Percentiles rank a stretch among this genome's conserved stretches.
These are phyloP conservation scores for Steccherinum ochraceum DNA, from an alignment of 768 basidiomycete genomes.

Conservation along the genomic window DNA sequence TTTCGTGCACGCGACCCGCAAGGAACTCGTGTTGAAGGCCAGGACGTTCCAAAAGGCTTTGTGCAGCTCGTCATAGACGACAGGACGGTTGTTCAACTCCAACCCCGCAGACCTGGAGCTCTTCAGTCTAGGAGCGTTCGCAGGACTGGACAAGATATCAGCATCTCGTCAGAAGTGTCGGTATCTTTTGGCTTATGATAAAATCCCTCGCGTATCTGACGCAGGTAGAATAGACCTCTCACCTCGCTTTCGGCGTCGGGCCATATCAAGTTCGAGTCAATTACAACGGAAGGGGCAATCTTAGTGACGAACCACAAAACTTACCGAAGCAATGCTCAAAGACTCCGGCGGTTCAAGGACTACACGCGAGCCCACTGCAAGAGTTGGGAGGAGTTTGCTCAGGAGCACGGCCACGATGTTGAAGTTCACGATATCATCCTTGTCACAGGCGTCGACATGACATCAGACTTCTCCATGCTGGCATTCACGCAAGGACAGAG, in stretches of 20 bases:
- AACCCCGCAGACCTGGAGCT: neutral
- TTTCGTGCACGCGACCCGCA: neutral
- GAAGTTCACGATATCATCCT: neutral
- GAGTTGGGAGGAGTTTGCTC: neutral
- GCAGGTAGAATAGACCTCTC: neutral
- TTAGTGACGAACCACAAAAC: constrained; percentile 2
- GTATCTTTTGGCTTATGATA: no score
- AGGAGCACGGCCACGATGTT: neutral
- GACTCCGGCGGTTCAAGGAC: neutral
- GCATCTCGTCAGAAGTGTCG: no score
- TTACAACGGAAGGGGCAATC: neutral
- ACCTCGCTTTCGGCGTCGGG: neutral
- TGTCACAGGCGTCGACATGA: constrained; percentile 3
- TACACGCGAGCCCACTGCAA: neutral
- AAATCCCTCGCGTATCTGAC: neutral
- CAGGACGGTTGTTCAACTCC: neutral
- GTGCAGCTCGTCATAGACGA: neutral
- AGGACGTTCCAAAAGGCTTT: neutral
- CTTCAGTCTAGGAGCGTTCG: no score
- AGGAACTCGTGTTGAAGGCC: neutral
- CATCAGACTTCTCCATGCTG: constrained; percentile 4
- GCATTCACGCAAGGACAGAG: constrained; percentile 1
- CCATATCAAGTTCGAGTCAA: neutral
- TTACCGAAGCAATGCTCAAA: neutral
- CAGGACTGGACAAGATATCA: no score